Percentiles rank a stretch among this genome's conserved stretches.
Evolutionary conservation across 2,329 filamentous ascomycete species (phyloP).

Genomic region (Paramyrothecium sp.): DNA sequence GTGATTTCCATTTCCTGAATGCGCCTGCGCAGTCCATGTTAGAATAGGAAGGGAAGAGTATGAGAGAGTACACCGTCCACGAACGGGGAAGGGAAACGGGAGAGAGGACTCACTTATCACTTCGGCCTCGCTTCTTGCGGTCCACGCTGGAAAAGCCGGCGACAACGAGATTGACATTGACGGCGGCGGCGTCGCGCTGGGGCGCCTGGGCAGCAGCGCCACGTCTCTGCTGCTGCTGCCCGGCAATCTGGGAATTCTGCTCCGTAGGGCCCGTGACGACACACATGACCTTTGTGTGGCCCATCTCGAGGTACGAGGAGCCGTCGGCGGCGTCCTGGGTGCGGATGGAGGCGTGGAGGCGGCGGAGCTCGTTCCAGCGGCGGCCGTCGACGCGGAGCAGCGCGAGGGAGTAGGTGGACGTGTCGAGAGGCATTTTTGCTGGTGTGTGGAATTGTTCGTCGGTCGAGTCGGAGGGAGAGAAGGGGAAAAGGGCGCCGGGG

Average conservation of each 20-base stretch:
- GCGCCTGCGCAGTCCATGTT: slow-evolving; percentile 52
- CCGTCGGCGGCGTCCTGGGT: slow-evolving; percentile 93
- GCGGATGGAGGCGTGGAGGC: slow-evolving; percentile 83
- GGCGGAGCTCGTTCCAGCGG: slow-evolving; percentile 95
- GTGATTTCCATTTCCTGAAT: slow-evolving; percentile 79
- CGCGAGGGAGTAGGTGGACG: slow-evolving; percentile 84
- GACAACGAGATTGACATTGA: slow-evolving; percentile 79
- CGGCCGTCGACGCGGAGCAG: slow-evolving; percentile 80
- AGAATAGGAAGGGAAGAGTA: not conserved
- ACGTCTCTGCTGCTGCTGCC: slow-evolving; percentile 28
- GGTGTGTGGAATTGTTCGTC: not conserved
- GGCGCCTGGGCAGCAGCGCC: slow-evolving; percentile 34
- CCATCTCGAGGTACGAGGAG: slow-evolving; percentile 92
- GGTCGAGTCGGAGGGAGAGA: not conserved
- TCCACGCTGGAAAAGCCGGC: slow-evolving; percentile 89
- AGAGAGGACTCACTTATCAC: slow-evolving; percentile 67
- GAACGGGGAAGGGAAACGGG: not conserved
- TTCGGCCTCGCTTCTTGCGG: slow-evolving; percentile 70
- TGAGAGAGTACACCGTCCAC: not conserved
- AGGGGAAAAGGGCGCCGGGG: not conserved
- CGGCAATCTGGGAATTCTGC: slow-evolving; percentile 19
- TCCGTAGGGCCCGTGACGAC: slow-evolving; percentile 86
- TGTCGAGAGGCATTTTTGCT: slow-evolving; percentile 82
- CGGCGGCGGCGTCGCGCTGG: slow-evolving; percentile 49
- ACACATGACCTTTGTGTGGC: slow-evolving; percentile 96